phyloP scores from a whole-genome alignment of 768 basidiomycete species.

The Daedaleopsis sinensis region DNA sequence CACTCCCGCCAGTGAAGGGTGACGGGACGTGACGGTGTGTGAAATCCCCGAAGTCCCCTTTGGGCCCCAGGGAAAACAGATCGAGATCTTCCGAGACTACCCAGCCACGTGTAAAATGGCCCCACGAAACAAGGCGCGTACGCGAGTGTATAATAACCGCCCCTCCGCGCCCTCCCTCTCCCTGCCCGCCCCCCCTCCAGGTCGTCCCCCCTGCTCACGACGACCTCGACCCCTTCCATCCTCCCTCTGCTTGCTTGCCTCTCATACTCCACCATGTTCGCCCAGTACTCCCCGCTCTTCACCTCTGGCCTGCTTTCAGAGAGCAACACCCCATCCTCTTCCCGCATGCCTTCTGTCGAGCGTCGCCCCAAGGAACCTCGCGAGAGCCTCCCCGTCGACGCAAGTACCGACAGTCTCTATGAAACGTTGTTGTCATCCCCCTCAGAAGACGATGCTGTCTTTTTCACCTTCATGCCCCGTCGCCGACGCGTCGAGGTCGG shows the following conservation, averaged over 20 bases:
- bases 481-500: slow-evolving; percentile 37
- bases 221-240: slow-evolving; percentile 6
- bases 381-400: slow-evolving; percentile 47
- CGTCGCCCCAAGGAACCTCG: slow-evolving; percentile 11
- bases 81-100: slow-evolving; percentile 1
- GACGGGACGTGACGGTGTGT: slow-evolving; percentile 6
- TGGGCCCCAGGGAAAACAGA: slow-evolving; percentile 9
- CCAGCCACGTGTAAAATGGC: slow-evolving; percentile 4
- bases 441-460: slow-evolving; percentile 43
- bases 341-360: slow-evolving; percentile 24
- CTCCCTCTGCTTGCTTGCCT: background rate
- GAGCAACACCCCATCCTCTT: slow-evolving; percentile 25
- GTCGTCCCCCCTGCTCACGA: slow-evolving; percentile 10
- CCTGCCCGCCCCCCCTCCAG: slow-evolving; percentile 4
- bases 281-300: slow-evolving; percentile 66
- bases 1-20: background rate
- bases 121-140: background rate
- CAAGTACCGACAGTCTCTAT: slow-evolving; percentile 23
- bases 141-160: slow-evolving; percentile 11
- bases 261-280: slow-evolving; percentile 33
- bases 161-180: background rate
- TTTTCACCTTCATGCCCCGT: slow-evolving; percentile 48
- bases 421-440: slow-evolving; percentile 1
- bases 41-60: background rate
- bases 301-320: slow-evolving; percentile 59